phyloP scores from a whole-genome alignment of 768 basidiomycete genomes.

The Daedalea quercina region DNA sequence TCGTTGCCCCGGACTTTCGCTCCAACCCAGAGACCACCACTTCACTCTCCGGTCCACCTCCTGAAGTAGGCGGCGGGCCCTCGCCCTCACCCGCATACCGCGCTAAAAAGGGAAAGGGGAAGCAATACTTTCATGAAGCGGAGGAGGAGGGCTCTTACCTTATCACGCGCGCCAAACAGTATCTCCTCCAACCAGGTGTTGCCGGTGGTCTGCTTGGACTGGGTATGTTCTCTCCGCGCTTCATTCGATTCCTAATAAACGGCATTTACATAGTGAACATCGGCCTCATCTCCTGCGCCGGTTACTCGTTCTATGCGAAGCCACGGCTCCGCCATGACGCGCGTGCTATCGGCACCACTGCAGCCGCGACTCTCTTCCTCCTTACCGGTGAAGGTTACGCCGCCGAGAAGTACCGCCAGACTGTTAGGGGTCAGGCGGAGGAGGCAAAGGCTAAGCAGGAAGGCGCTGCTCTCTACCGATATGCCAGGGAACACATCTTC shows the following conservation, averaged over 20 bases:
- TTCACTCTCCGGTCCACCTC: constrained; percentile 14
- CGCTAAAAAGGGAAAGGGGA: constrained; percentile 16
- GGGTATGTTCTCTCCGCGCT: constrained; percentile 33
- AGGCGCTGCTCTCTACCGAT: constrained; percentile 47
- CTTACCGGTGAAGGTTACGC: constrained; percentile 58
- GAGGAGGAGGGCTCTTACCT: constrained; percentile 47
- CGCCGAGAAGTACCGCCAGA: constrained; percentile 53
- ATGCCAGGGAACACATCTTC: constrained; percentile 47
- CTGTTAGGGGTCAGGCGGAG: constrained; percentile 50
- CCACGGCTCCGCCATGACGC: constrained; percentile 56
- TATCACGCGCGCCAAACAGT: constrained; percentile 44
- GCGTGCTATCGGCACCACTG: constrained; percentile 42
- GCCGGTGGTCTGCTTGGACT: constrained; percentile 69
- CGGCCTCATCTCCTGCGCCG: constrained; percentile 55
- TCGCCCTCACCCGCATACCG: constrained; percentile 2
- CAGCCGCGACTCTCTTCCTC: constrained; percentile 49
- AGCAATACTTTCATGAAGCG: constrained; percentile 28
- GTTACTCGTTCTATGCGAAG: constrained; percentile 56
- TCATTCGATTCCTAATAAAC: neutral
- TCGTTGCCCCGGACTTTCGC: constrained; percentile 47
- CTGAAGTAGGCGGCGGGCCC: constrained; percentile 16
- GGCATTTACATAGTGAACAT: constrained; percentile 50
- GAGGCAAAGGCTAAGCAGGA: constrained; percentile 51
- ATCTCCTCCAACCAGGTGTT: constrained; percentile 58
- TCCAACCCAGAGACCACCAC: constrained; percentile 36